phyloP scores from a whole-genome alignment of 2,329 filamentous ascomycete genomes.

The Stylonectria norvegica region DNA sequence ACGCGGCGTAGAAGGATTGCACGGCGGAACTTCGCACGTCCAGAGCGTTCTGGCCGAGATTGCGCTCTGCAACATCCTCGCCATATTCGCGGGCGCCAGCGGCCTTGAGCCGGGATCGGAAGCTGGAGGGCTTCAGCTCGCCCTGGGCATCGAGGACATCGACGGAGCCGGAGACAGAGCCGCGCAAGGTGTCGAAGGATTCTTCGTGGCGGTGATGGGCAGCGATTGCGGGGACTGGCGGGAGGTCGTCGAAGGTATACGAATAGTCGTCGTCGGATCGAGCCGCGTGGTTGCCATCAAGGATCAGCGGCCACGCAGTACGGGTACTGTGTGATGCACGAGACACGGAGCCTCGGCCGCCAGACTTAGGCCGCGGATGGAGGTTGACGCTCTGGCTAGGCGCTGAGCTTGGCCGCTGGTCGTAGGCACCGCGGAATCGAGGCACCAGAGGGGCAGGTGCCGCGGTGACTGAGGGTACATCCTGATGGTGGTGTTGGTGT shows the following conservation, averaged over 20 bases:
- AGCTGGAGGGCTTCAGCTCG: slow-evolving; percentile 47
- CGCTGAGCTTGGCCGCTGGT: slow-evolving; percentile 19
- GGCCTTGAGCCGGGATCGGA: slow-evolving; percentile 47
- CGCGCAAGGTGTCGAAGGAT: slow-evolving; percentile 17
- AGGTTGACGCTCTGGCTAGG: slow-evolving; percentile 14
- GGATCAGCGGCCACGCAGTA: slow-evolving; percentile 13
- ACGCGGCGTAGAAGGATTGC: slow-evolving; percentile 34
- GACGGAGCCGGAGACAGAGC: slow-evolving; percentile 31
- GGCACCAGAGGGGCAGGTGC: slow-evolving; percentile 18
- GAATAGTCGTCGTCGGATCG: slow-evolving; percentile 1
- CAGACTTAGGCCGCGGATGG: slow-evolving; percentile 13
- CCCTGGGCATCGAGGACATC: slow-evolving; percentile 59
- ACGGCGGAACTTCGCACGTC: slow-evolving; percentile 34
- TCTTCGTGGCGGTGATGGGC: slow-evolving; percentile 18
- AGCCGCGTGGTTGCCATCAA: slow-evolving; percentile 10
- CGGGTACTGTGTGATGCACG: slow-evolving; percentile 19
- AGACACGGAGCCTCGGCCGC: slow-evolving; percentile 16
- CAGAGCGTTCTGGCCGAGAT: slow-evolving; percentile 41
- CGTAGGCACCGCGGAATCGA: slow-evolving; percentile 13
- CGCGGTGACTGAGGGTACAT: not conserved
- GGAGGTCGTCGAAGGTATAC: slow-evolving; percentile 12
- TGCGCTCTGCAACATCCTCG: slow-evolving; percentile 64
- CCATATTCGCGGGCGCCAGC: slow-evolving; percentile 53
- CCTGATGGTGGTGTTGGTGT: slow-evolving; percentile 6
- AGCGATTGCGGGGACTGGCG: slow-evolving; percentile 22